Evolutionary conservation across 192 early-diverging fungal species (phyloP).

Genomic region (Coemansia sp.): DNA sequence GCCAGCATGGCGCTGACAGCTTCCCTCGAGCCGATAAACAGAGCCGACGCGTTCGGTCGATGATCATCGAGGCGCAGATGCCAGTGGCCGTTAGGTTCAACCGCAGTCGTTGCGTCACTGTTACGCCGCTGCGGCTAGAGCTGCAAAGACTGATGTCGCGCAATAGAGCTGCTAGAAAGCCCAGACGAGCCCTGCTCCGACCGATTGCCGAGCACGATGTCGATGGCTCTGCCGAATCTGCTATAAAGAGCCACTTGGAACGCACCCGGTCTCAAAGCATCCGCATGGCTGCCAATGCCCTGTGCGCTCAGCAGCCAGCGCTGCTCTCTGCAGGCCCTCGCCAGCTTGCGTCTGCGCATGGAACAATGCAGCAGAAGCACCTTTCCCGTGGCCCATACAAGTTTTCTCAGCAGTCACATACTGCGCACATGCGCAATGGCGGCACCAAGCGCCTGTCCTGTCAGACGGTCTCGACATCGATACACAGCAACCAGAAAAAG

Average conservation of each 20-base stretch:
- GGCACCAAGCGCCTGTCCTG: neutral
- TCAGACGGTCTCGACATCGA: neutral
- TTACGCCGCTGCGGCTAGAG: conserved; percentile 39
- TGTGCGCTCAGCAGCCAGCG: too few species aligned
- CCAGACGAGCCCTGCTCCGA: too few species aligned
- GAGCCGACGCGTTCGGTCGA: conserved; percentile 37
- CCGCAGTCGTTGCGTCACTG: conserved; percentile 29
- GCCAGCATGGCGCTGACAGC: neutral
- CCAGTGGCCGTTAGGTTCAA: neutral
- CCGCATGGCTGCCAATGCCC: too few species aligned
- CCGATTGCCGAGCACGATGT: neutral
- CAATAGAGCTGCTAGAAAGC: neutral
- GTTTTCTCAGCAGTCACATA: too few species aligned
- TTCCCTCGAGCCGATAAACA: conserved; percentile 22
- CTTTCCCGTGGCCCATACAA: too few species aligned
- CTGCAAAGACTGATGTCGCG: conserved; percentile 31
- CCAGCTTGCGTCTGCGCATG: too few species aligned
- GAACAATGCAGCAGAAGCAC: too few species aligned
- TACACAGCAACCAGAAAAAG: neutral
- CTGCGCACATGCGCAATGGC: too few species aligned
- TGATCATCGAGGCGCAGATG: conserved; percentile 19
- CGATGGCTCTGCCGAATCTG: too few species aligned
- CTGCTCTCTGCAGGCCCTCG: too few species aligned
- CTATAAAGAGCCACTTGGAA: too few species aligned
- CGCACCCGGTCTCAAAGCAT: too few species aligned